phyloP scores from a whole-genome alignment of 306 rosid genomes.

The Acacia crassicarpa region DNA sequence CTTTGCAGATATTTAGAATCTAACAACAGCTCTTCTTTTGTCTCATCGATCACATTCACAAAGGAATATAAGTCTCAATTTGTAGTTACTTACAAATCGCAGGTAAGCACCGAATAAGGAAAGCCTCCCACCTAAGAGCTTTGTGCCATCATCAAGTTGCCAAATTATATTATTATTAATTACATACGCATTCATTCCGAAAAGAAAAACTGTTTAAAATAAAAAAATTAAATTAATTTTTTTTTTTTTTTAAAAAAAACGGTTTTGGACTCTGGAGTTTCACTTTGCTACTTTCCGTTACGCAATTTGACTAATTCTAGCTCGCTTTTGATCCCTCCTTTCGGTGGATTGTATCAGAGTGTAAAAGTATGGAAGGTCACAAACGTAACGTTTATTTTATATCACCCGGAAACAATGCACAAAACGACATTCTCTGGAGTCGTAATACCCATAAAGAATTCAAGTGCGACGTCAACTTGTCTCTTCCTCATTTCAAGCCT shows the following conservation, averaged over 20 bases:
- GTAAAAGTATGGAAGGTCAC: background rate
- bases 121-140: background rate
- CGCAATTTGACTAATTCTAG: background rate
- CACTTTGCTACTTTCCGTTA: background rate
- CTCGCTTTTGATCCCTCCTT: slow-evolving; percentile 10
- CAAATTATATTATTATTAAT: background rate
- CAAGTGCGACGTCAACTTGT: background rate
- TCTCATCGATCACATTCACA: background rate
- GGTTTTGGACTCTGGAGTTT: slow-evolving; percentile 9
- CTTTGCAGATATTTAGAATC: background rate
- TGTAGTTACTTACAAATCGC: background rate
- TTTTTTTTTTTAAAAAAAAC: background rate
- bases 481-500: background rate
- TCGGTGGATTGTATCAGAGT: slow-evolving; percentile 15
- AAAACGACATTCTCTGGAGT: background rate
- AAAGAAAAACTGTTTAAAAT: background rate
- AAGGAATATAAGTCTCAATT: background rate
- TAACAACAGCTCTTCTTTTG: background rate
- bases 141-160: background rate
- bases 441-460: background rate
- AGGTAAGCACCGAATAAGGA: slow-evolving; percentile 17
- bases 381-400: background rate
- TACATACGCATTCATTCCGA: background rate
- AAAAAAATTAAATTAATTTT: too few species aligned
- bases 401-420: background rate